Evolutionary conservation across 306 rosid species (phyloP), one percentile per base, ranked within the genome.

Genomic region (Glycyrrhiza uralensis): DNA sequence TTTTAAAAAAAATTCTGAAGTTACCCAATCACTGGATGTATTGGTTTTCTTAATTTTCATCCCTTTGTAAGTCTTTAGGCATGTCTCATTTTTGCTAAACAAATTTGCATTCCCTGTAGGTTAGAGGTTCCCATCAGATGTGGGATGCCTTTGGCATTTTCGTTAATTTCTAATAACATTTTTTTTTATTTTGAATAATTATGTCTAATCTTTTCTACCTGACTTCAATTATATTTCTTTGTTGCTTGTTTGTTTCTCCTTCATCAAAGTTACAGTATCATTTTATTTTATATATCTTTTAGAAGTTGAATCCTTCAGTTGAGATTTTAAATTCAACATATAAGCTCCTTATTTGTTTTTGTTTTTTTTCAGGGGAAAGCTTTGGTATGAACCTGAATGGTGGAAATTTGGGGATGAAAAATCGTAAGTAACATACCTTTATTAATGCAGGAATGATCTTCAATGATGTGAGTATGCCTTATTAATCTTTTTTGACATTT

Each of bases 391-490:
- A 80, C 97, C 99, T 49, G 99, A 95, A 0, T 89, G 97, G 97
- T 95, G 97, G 99, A 95, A 92, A 82, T 95, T 95, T 81, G 97
- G 99, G 11, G 99, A 95, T 80, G 96, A 89, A 69, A 95, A 89
- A 83, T 33, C 93, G 99, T 95, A 88, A 88, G 97, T 86, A 67
- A 78, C 78, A 19, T 59, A 32, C 47, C 82, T 55, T 75, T 66
- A 19, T 66, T 66, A 9, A 36, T 56, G n/a, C 33, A 14, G 30
- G 13, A 73, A 49, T 23, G 3, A 22, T 68, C 36, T 54, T 52
- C 35, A 58, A 10, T 24, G 18, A 10, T 24, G 18, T 10, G 8
- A 35, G 6, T 50, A 7, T 38, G 56, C 24, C 8, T 64, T n/a
- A n/a, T n/a, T n/a, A n/a, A n/a, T n/a, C n/a, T n/a, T n/a, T n/a